Evolutionary conservation across 495 filamentous ascomycete species (phyloP).

Genomic region (Neurospora africana): DNA sequence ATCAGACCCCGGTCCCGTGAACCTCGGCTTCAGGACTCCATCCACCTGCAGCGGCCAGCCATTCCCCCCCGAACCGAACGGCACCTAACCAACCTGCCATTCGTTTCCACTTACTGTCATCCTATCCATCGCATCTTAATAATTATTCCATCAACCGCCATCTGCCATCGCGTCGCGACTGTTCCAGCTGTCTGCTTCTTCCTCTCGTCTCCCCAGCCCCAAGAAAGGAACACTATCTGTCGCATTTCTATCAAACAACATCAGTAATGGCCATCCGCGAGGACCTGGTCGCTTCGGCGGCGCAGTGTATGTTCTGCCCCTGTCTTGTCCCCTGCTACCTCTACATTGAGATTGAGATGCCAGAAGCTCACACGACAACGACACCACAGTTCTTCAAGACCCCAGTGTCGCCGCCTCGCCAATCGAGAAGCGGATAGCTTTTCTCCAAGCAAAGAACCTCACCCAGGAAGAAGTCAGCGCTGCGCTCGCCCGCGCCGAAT

Average conservation of each 20-base stretch:
- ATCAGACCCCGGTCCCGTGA: background rate
- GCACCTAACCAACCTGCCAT: no score
- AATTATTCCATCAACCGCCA: background rate
- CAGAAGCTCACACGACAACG: constrained; percentile 2
- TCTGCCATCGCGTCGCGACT: background rate
- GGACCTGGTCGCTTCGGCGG: constrained; percentile 73
- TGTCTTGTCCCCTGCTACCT: constrained; percentile 5
- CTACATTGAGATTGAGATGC: constrained; percentile 1
- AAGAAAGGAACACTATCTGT: background rate
- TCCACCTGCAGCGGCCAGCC: background rate
- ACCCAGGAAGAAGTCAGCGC: constrained; percentile 89
- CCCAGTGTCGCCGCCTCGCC: constrained; percentile 81
- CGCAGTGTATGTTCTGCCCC: constrained; percentile 37
- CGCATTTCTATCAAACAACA: background rate
- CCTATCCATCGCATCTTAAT: background rate
- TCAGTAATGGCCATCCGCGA: constrained; percentile 65
- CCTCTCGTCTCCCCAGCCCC: background rate
- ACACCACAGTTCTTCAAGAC: constrained; percentile 73
- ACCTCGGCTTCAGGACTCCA: background rate
- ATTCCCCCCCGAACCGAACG: background rate
- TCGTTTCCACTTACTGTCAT: background rate
- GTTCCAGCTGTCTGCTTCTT: background rate
- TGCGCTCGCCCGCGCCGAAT: constrained; percentile 64
- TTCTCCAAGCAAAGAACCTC: constrained; percentile 92
- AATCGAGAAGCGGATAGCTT: constrained; percentile 85